Percentiles rank a stretch among this genome's conserved stretches.
These are phyloP conservation scores for Aspergillus conjunctus DNA, from an alignment of 495 filamentous ascomycete species.

Conservation along the genomic window DNA sequence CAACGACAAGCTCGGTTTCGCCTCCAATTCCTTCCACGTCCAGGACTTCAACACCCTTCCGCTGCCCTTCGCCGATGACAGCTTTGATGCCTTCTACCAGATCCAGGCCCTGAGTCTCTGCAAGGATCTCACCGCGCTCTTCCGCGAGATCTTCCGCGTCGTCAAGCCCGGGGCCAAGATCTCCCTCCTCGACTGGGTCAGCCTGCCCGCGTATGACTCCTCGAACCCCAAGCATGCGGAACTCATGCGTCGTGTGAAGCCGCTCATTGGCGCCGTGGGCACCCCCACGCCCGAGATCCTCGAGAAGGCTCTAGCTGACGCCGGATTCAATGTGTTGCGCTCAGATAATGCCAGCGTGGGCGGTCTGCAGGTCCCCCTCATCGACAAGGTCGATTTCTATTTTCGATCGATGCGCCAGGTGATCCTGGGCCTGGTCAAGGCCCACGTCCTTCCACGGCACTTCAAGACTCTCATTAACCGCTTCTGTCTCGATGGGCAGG, in stretches of 20 bases:
- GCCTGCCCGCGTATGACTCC: slow-evolving; percentile 56
- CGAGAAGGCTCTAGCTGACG: slow-evolving; percentile 51
- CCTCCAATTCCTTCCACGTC: slow-evolving; percentile 53
- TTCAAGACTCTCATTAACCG: slow-evolving; percentile 66
- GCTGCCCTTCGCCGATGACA: slow-evolving; percentile 56
- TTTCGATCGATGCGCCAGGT: slow-evolving; percentile 59
- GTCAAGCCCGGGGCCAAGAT: slow-evolving; percentile 60
- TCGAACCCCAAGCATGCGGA: slow-evolving; percentile 55
- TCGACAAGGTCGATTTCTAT: slow-evolving; percentile 62
- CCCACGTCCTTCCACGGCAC: slow-evolving; percentile 56
- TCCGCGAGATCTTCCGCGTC: slow-evolving; percentile 57
- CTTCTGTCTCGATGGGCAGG: slow-evolving; percentile 61
- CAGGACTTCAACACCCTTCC: slow-evolving; percentile 62
- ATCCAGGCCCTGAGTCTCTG: slow-evolving; percentile 64
- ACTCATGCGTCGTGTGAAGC: slow-evolving; percentile 64
- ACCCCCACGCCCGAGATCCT: slow-evolving; percentile 59
- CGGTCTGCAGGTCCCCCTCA: slow-evolving; percentile 60
- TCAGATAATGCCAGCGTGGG: slow-evolving; percentile 62
- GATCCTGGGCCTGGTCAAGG: slow-evolving; percentile 54
- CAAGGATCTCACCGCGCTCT: slow-evolving; percentile 55
- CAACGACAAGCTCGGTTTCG: slow-evolving; percentile 50
- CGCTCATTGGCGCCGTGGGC: slow-evolving; percentile 63
- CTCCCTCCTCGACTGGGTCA: slow-evolving; percentile 62
- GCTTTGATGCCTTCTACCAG: slow-evolving; percentile 66
- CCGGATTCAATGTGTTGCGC: slow-evolving; percentile 55